A percentile compares a stretch with the other conserved stretches of the same genome.
Evolutionary conservation across 2,329 filamentous ascomycete genomes (phyloP).

Genomic region (Colletotrichum paranaense): DNA sequence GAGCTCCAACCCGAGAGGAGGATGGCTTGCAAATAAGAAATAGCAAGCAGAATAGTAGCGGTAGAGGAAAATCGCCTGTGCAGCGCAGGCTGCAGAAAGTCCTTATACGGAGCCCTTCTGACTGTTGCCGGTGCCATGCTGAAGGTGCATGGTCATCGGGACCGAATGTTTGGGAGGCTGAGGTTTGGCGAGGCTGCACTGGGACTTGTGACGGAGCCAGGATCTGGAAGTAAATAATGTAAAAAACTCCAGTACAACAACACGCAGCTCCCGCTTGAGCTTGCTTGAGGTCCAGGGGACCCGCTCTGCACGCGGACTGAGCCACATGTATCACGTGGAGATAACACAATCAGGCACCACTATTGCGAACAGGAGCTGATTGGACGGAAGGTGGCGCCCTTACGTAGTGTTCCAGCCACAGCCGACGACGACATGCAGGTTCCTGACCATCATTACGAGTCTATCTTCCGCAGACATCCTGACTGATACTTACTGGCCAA

Average conservation of each 20-base stretch:
- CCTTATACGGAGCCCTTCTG: constrained; percentile 78
- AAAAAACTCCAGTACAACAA: constrained; percentile 36
- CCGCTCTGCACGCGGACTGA: neutral
- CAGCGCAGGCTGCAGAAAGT: constrained; percentile 89
- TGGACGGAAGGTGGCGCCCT: constrained; percentile 11
- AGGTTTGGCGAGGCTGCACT: constrained; percentile 38
- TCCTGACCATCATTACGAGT: constrained; percentile 11
- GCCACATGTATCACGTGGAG: constrained; percentile 18
- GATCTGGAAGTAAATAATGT: constrained; percentile 39
- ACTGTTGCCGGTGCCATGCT: constrained; percentile 64
- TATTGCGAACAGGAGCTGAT: constrained; percentile 19
- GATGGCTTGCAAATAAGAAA: constrained; percentile 81
- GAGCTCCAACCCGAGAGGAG: constrained; percentile 76
- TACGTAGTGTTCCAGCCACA: constrained; percentile 35
- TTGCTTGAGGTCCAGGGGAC: constrained; percentile 18
- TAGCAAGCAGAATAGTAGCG: constrained; percentile 73
- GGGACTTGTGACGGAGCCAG: constrained; percentile 26
- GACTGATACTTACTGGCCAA: neutral
- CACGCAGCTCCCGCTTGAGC: constrained; percentile 24
- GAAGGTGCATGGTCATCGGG: constrained; percentile 56
- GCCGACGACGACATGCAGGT: constrained; percentile 30
- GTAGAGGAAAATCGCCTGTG: constrained; percentile 89
- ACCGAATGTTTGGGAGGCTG: constrained; percentile 38
- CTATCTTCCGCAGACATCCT: neutral
- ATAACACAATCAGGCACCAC: constrained; percentile 25